Base-by-base conservation (phyloP, 106 monocot genomes). In the Posidonia australis region DNA sequence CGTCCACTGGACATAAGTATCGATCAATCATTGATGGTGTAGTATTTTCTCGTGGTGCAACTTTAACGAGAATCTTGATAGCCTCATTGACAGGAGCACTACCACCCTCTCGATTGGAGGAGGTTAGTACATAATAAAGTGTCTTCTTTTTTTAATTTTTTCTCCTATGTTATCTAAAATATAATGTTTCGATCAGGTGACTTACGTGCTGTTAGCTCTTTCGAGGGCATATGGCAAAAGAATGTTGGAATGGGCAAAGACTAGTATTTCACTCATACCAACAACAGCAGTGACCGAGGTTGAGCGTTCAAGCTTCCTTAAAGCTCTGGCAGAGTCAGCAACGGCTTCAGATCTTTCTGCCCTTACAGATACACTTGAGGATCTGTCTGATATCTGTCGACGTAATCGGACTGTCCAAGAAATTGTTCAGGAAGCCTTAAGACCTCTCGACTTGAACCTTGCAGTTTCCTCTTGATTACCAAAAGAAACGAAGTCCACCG, bases 31-130 rank as follows among this genome's bases (percentile, higher is more conserved):
- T 90, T 60, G 76, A 96, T 49, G 54, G 42, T 67, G 67, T 81
- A 13, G 44, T 96, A 58, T 66, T 87, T 70, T 79, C 77, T 66
- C 76, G 87, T 20, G 96, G 96, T 58, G 77, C 87, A 56, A 77
- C 78, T 51, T 74, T 96, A 24, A 90, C 90, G 13, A 82, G 96
- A 82, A 84, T 96, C 55, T 62, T 96, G 63, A 82, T 90, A 70
- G 90, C 96, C 41, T 84, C 86, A 51, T 66, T 90, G 45, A 80
- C 96, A 22, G 96, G 90, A 58, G 96, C 96, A 46, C 80, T 96
- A 9, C 96, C 96, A 48, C 77, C 86, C 46, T 84, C 90, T 64
- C 80, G 94, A 48, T 57, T 87, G 21, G 90, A 90, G 18, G 90
- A 90, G 73, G 96, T 96, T 23, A 62, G 20, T 32, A 14, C 11